Base-by-base conservation (phyloP, 768 basidiomycete genomes). In the Psilocybe azurescens region DNA sequence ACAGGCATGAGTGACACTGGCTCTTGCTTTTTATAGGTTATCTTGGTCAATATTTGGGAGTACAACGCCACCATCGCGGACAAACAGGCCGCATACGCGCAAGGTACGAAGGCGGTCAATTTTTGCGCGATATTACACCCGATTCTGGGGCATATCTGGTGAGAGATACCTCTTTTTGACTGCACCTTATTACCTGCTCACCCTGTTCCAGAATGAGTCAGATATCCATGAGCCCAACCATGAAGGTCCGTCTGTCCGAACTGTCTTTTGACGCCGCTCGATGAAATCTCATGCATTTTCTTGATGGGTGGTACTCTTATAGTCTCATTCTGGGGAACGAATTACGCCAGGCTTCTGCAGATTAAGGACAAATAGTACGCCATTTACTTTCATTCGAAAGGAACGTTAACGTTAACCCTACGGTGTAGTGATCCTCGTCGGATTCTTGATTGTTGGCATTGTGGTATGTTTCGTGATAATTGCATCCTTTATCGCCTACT, bases 391-490 rank as follows among this genome's bases (percentile, higher is more conserved):
- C 18, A 4, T 2, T 13, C 14, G 24, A 24, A 4, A 24, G 2
- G 53, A 8, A 48, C 30, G 14, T 50, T 29, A 36, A 8, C 5
- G 16, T 5, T 53, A 11, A 11, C 9, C 48, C 8, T 13, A 5
- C 5, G 11, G 11, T 44, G 41, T n/a, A 74, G 72, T 38, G 72
- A 74, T 62, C 70, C 72, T 53, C 49, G 63, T 44, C 66, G 62
- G 39, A 49, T 74, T 29, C 67, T 74, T 6, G 73, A 72, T 50
- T 74, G 73, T 52, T 74, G 73, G 73, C 70, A 74, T 24, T 74
- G 73, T 59, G 71, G 73, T 74, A 56, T 60, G 69, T 63, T 4
- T 20, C 20, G 11, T 44, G 3, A 52, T 48, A 11, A n/a, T 30
- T 5, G 32, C 20, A 20, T 50, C 13, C 4, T 24, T 30, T 16